Evolutionary conservation across 192 early-diverging fungal species (phyloP).

Genomic region (Cladochytrium replicatum): DNA sequence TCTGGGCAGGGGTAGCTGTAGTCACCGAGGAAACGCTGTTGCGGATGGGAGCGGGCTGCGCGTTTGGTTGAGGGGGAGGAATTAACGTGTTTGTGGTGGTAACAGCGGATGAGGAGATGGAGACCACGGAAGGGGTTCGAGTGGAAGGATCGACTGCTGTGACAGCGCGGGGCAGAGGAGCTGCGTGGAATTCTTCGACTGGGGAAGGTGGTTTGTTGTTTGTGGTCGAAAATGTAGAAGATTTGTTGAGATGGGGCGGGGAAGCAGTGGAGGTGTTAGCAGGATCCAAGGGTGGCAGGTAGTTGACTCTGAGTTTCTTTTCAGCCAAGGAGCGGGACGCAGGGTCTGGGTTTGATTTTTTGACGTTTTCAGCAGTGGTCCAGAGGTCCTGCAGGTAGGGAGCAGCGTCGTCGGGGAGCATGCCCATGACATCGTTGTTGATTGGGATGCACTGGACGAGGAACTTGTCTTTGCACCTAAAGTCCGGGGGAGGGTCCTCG

Average conservation of each 20-base stretch:
- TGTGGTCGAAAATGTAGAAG: too few relatives aligned
- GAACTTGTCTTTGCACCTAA: conserved; percentile 95
- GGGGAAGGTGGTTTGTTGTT: neutral
- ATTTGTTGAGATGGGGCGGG: neutral
- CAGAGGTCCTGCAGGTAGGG: conserved; percentile 28
- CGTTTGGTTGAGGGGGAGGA: neutral
- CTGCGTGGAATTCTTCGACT: neutral
- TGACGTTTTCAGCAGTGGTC: conserved; percentile 31
- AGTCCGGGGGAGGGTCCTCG: conserved; percentile 64
- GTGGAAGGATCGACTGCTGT: conserved; percentile 2
- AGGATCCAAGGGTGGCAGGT: neutral
- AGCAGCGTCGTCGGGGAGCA: conserved; percentile 46
- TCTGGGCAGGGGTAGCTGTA: neutral
- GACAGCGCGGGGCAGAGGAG: neutral
- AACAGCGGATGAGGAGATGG: conserved; percentile 1
- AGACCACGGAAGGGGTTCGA: conserved; percentile 5
- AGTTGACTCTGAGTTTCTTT: conserved; percentile 25
- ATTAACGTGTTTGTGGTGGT: neutral
- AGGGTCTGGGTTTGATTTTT: conserved; percentile 25
- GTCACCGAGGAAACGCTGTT: neutral
- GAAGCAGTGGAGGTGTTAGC: neutral
- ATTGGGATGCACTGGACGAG: conserved; percentile 80
- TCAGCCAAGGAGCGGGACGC: conserved; percentile 23
- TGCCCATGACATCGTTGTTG: conserved; percentile 50
- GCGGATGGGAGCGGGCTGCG: neutral